Evolutionary conservation across 1,284 basidiomycete species (phyloP).

Genomic region (Cutaneotrichosporon sp.): DNA sequence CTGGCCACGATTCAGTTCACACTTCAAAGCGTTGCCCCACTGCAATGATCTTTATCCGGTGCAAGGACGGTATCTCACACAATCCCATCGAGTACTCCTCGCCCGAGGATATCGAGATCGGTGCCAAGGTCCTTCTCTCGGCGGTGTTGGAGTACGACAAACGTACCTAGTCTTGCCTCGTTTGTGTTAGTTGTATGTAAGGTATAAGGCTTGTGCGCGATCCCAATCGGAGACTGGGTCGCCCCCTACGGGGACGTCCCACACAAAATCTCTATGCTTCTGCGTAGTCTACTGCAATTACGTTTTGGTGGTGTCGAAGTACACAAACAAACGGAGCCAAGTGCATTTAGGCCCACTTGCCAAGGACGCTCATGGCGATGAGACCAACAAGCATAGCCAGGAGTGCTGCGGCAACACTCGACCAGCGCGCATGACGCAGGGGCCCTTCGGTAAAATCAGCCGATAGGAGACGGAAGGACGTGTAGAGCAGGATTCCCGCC

Average conservation of each 20-base stretch:
- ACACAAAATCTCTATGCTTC: too few relatives aligned
- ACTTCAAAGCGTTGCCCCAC: slow-evolving; percentile 20
- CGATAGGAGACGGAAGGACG: slow-evolving; percentile 33
- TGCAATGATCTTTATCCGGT: slow-evolving; percentile 32
- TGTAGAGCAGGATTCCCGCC: slow-evolving; percentile 25
- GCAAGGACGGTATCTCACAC: slow-evolving; percentile 28
- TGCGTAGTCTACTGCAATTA: too few relatives aligned
- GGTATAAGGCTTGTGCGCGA: too few relatives aligned
- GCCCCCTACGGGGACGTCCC: too few relatives aligned
- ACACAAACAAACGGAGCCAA: too few relatives aligned
- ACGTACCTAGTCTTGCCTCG: too few relatives aligned
- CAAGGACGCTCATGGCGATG: slow-evolving; percentile 43
- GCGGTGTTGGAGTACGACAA: slow-evolving; percentile 15
- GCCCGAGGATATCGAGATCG: slow-evolving; percentile 18
- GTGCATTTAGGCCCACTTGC: slow-evolving; percentile 40
- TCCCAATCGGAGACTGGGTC: too few relatives aligned
- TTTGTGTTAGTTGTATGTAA: too few relatives aligned
- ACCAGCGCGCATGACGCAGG: slow-evolving; percentile 15
- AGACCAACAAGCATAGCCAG: slow-evolving; percentile 28
- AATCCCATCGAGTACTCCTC: slow-evolving; percentile 25
- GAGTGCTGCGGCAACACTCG: slow-evolving; percentile 24
- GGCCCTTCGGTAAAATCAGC: slow-evolving; percentile 29
- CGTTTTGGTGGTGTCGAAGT: too few relatives aligned
- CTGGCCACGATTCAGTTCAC: slow-evolving; percentile 23
- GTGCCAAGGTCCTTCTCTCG: slow-evolving; percentile 18